phyloP scores from a whole-genome alignment of 148 eudicot genomes.

The Beta vulgaris region DNA sequence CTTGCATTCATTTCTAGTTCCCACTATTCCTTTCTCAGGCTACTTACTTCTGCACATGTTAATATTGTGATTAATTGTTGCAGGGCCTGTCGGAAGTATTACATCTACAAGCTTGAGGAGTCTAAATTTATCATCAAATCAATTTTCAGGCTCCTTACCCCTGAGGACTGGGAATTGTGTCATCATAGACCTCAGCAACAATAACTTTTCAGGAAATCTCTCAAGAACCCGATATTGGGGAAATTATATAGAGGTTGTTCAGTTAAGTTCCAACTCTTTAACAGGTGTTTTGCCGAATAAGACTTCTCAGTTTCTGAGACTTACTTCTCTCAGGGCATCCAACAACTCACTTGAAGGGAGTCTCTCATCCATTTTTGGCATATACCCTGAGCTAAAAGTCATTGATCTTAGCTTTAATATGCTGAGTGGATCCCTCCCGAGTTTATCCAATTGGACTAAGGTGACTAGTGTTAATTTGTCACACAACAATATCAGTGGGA shows the following conservation, averaged over 20 bases:
- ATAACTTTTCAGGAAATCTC: constrained; percentile 52
- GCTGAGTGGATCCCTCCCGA: constrained; percentile 39
- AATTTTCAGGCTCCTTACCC: constrained; percentile 64
- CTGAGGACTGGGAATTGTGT: constrained; percentile 48
- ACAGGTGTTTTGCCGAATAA: constrained; percentile 47
- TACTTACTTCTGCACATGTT: not conserved
- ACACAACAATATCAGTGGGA: constrained; percentile 52
- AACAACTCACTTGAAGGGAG: constrained; percentile 59
- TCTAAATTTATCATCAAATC: constrained; percentile 67
- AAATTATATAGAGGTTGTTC: constrained; percentile 48
- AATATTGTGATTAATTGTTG: constrained; percentile 16
- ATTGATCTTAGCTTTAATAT: constrained; percentile 60
- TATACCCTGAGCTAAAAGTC: constrained; percentile 45
- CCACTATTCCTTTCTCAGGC: not conserved
- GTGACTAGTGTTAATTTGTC: constrained; percentile 46
- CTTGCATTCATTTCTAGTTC: not conserved
- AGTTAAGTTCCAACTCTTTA: constrained; percentile 54
- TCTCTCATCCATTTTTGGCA: constrained; percentile 41
- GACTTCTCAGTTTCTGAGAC: constrained; percentile 62
- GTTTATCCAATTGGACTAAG: constrained; percentile 39
- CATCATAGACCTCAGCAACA: constrained; percentile 57
- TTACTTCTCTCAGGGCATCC: constrained; percentile 44
- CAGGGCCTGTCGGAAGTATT: constrained; percentile 64
- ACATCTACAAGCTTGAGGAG: constrained; percentile 45
- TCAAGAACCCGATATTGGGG: constrained; percentile 60